phyloP scores from a whole-genome alignment of 805 yeast genomes.

The Barnettozyma populi region DNA sequence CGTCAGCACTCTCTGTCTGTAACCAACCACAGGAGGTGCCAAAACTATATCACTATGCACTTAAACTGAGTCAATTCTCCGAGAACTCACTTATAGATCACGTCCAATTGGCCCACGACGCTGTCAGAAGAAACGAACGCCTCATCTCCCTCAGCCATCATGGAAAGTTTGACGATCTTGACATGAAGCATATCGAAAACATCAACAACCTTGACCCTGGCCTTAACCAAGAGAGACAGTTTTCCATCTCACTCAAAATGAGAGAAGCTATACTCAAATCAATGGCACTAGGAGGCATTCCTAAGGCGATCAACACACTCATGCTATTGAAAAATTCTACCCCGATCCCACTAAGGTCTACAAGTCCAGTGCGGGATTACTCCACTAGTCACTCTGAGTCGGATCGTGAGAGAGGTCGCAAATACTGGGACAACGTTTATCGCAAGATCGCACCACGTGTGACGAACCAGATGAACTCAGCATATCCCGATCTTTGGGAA shows the following conservation, averaged over 20 bases:
- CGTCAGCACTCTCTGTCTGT: conserved; percentile 75
- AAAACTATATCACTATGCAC: conserved; percentile 62
- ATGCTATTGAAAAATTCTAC: conserved; percentile 59
- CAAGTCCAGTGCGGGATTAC: conserved; percentile 25
- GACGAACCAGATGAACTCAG: conserved; percentile 55
- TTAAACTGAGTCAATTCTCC: conserved; percentile 27
- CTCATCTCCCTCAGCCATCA: conserved; percentile 9
- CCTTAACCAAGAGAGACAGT: conserved; percentile 15
- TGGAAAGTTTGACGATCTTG: conserved; percentile 9
- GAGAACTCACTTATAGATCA: background rate
- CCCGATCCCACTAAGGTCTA: conserved; percentile 43
- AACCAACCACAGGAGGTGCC: conserved; percentile 82
- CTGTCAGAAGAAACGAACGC: conserved; percentile 18
- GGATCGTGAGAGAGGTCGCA: conserved; percentile 42
- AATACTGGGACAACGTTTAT: conserved; percentile 71
- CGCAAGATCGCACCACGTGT: conserved; percentile 70
- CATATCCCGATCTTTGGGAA: conserved; percentile 84
- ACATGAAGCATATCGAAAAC: conserved; percentile 21
- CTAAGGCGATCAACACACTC: conserved; percentile 77
- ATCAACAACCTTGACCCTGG: background rate
- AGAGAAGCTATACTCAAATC: conserved; percentile 78
- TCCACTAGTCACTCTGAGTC: conserved; percentile 28
- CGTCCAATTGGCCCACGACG: conserved; percentile 11
- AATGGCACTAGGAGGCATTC: conserved; percentile 77
- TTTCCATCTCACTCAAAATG: conserved; percentile 43